Evolutionary conservation across 441 rosid genomes (phyloP), one percentile per base, ranked within the genome.

Genomic region (Adansonia rubrostipa): DNA sequence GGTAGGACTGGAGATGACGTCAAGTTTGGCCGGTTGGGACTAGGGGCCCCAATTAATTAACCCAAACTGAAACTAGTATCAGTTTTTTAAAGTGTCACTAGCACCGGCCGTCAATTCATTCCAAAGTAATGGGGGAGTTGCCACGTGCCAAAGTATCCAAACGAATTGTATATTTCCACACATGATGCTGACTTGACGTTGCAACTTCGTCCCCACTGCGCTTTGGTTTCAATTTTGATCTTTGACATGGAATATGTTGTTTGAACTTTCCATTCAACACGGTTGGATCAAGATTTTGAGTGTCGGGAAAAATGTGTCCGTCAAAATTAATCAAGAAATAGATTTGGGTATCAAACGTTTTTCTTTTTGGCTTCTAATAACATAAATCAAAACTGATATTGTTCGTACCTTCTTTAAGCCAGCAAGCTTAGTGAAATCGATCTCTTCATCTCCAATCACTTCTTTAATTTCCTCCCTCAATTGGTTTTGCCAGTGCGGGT

Each of bases 401-500:
- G 28, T 24, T 24, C 28, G 28, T 89, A 94, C 99, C 99, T 94
- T 96, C 85, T 92, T 90, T 65, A 96, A 92, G 28, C 89, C 88
- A 75, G 94, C 89, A 88, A 96, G 94, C 86, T 80, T 79, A 50
- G 80, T 73, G 87, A 84, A 88, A 75, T 94, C 94, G 6, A 92
- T 62, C 73, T 84, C 83, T 71, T 82, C 84, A 79, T 92, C 92
- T 63, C 92, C 91, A 1, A 83, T 79, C 54, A 96, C 93, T 79
- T 87, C 79, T 80, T 68, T 81, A 44, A 94, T 94, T 90, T 96
- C 99, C 64, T 92, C 89, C 77, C 99, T 86, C 45, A 96, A 74
- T 56, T 83, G 81, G 7, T 82, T 80, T 79, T 96, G 99, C 99
- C 99, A 94, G 73, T 91, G 85, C 20, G 93, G 96, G 78, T 96